Percentiles rank a stretch among this genome's conserved stretches.
phyloP scores from a whole-genome alignment of 345 rosid species.

The Syzygium jambos region DNA sequence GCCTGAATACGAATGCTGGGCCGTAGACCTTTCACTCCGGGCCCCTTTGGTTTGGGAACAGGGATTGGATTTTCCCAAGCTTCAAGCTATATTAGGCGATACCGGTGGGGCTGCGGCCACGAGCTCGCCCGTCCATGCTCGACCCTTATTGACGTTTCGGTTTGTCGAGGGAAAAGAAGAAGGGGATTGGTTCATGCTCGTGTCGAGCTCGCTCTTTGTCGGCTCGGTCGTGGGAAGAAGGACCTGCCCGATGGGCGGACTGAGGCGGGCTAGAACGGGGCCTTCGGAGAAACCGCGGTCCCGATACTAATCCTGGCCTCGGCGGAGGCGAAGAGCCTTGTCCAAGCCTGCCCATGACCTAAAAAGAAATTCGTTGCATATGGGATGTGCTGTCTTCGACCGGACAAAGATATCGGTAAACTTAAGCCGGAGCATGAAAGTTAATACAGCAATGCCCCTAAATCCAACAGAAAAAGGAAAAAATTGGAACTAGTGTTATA shows the following conservation, averaged over 20 bases:
- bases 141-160: too few relatives aligned
- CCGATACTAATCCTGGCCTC: too few relatives aligned
- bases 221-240: too few relatives aligned
- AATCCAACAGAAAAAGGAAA: neutral
- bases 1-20: neutral
- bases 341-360: neutral
- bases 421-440: neutral
- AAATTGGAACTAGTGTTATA: neutral
- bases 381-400: neutral
- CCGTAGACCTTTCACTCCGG: neutral
- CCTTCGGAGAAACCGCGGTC: too few relatives aligned
- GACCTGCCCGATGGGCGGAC: too few relatives aligned
- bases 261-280: too few relatives aligned
- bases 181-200: too few relatives aligned
- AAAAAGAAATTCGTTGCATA: neutral
- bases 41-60: neutral
- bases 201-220: too few relatives aligned
- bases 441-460: neutral
- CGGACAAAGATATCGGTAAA: neutral
- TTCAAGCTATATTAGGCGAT: neutral
- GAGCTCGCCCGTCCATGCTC: too few relatives aligned
- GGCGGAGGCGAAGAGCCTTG: neutral
- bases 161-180: too few relatives aligned
- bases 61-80: neutral
- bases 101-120: neutral